Base-by-base conservation (phyloP, 345 rosid genomes). In the Eucalyptus sp. region DNA sequence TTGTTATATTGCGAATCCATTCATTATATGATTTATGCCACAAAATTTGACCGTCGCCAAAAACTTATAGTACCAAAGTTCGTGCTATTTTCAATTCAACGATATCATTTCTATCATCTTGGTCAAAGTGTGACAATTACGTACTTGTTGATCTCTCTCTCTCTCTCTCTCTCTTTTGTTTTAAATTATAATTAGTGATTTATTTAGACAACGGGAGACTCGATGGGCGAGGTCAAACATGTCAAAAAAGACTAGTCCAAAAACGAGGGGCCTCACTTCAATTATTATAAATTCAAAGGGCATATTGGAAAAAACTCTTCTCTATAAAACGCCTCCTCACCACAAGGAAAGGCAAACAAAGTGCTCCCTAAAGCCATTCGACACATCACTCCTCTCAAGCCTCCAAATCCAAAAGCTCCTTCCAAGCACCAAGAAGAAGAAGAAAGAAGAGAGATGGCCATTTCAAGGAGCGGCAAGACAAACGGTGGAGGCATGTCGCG, bases 371-470 rank as follows among this genome's bases (percentile, higher is more conserved):
- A 18, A 41, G 83, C 14, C 5, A 18, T 37, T 37, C 5, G 41
- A 76, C 27, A 10, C 46, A 10, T 10, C 24, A 10, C 8, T 37
- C 46, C 83, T 76, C 27, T 18, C 46, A 37, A 33, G 37, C 46
- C 20, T 20, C 20, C 20, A 37, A 17, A 0, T 10, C 27, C 27
- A 5, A 10, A 41, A 10, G 48, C 14, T 71, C 43, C 14, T 20
- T 37, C 8, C 4, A 10, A 27, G 54, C 50, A 71, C 81, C 81
- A 16, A 33, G 44, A 68, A 31, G 27, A 29, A 37, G 79, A 66
- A 31, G 46, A 71, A 71, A 4, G 46, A 37, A 4, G 52, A 50
- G 79, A 64, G n/a, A 94, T 95, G 97, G 94, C 88, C 50, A 91
- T 92, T 7, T 90, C 90, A 66, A 89, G 93, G 56, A 90, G 89